These are phyloP conservation scores for Helianthus annuus DNA, from an alignment of 129 eudicot species.

Conservation along the genomic window DNA sequence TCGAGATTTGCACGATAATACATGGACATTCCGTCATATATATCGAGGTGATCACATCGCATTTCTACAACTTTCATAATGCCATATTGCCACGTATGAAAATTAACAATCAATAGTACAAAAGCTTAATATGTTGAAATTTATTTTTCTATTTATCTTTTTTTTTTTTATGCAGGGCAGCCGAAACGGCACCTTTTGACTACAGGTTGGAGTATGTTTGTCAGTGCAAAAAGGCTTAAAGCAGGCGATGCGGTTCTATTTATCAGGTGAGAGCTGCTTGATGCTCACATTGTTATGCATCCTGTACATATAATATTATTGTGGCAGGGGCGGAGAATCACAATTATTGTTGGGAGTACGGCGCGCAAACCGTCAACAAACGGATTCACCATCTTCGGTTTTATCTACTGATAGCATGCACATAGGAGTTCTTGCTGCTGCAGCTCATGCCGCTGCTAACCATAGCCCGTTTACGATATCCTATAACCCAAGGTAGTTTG, in stretches of 20 bases:
- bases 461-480: constrained; percentile 79
- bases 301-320: neutral
- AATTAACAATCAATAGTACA: neutral
- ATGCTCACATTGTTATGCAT: neutral
- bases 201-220: constrained; percentile 99
- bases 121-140: neutral
- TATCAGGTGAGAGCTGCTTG: constrained; percentile 55
- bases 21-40: constrained; percentile 98
- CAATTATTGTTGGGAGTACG: constrained; percentile 87
- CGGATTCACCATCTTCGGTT: constrained; percentile 92
- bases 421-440: constrained; percentile 99
- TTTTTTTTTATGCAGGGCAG: constrained; percentile 61
- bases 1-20: constrained; percentile 90
- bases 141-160: neutral
- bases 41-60: constrained; percentile 60
- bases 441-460: constrained; percentile 96
- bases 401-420: constrained; percentile 99
- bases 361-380: constrained; percentile 92
- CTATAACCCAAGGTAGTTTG: constrained; percentile 84
- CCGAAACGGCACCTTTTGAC: constrained; percentile 96
- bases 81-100: no score
- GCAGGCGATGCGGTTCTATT: constrained; percentile 96
- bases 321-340: constrained; percentile 74
- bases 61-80: neutral
- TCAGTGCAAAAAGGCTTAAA: constrained; percentile 91